These are phyloP conservation scores for Flaveria ramosissima DNA, from an alignment of 129 eudicot genomes.

Conservation along the genomic window DNA sequence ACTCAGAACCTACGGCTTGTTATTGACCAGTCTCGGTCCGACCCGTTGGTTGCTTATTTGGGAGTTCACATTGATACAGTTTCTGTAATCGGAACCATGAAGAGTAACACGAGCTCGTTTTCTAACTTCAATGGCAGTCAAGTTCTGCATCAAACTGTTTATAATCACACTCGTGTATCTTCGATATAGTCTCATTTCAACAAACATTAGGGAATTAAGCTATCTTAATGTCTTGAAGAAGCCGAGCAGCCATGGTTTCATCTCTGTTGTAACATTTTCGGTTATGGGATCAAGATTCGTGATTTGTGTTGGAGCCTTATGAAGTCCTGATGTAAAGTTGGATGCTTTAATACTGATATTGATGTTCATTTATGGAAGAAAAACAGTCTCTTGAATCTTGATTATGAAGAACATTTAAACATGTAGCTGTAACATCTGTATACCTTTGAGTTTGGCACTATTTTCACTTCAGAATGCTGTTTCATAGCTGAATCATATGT, in stretches of 20 bases:
- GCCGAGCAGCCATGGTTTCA: constrained; percentile 97
- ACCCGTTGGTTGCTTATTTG: constrained; percentile 64
- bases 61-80: constrained; percentile 68
- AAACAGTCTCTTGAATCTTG: not conserved
- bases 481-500: no score
- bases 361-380: constrained; percentile 60
- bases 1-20: constrained; percentile 52
- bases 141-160: constrained; percentile 41
- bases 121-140: constrained; percentile 39
- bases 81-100: constrained; percentile 15
- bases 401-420: no score
- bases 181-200: constrained; percentile 11
- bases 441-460: no score
- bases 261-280: constrained; percentile 31
- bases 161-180: constrained; percentile 33
- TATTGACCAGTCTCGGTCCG: constrained; percentile 61
- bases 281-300: constrained; percentile 23
- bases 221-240: constrained; percentile 10
- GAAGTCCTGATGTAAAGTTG: constrained; percentile 65
- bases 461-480: no score
- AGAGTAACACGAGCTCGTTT: constrained; percentile 17
- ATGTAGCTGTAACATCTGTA: no score
- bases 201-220: no score
- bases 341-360: constrained; percentile 84
- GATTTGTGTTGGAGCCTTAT: constrained; percentile 46